Percentiles rank a stretch among this genome's conserved stretches.
phyloP scores from a whole-genome alignment of 345 rosid genomes.

The Kandelia obovata region DNA sequence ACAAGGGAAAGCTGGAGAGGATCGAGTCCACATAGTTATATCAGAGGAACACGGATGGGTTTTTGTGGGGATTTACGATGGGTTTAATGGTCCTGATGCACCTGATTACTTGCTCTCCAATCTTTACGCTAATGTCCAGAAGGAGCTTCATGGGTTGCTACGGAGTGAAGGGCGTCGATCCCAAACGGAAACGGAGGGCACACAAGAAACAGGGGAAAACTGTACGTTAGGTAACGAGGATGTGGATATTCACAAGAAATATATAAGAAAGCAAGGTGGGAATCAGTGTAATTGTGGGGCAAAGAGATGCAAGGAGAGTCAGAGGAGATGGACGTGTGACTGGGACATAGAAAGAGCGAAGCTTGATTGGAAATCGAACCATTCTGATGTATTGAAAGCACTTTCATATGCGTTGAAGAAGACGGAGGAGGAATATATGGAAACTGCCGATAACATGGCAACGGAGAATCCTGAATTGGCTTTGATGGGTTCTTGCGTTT shows the following conservation, averaged over 20 bases:
- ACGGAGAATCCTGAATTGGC: slow-evolving; percentile 79
- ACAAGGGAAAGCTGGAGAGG: slow-evolving; percentile 98
- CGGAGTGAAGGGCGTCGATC: slow-evolving; percentile 43
- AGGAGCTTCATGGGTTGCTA: slow-evolving; percentile 63
- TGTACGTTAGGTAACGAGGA: not conserved
- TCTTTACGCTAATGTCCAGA: slow-evolving; percentile 58
- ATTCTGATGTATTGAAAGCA: slow-evolving; percentile 57
- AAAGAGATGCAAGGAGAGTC: slow-evolving; percentile 66
- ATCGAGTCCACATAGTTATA: slow-evolving; percentile 84
- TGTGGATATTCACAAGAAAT: not conserved
- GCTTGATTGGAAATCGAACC: slow-evolving; percentile 64
- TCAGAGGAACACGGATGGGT: slow-evolving; percentile 90
- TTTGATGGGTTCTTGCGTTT: slow-evolving; percentile 91
- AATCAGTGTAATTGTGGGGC: slow-evolving; percentile 33
- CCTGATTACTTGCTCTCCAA: slow-evolving; percentile 73
- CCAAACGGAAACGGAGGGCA: slow-evolving; percentile 9
- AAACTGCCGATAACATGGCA: slow-evolving; percentile 56
- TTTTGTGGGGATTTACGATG: slow-evolving; percentile 92
- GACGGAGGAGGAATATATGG: slow-evolving; percentile 68
- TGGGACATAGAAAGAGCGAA: slow-evolving; percentile 67
- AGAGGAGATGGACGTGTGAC: slow-evolving; percentile 68
- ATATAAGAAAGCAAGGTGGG: slow-evolving; percentile 15
- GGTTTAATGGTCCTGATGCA: slow-evolving; percentile 92
- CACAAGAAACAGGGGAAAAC: not conserved
- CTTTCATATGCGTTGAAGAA: slow-evolving; percentile 55